Conservation (phyloP, 257 asterid species). For the Schizonepeta tenuifolia region DNA sequence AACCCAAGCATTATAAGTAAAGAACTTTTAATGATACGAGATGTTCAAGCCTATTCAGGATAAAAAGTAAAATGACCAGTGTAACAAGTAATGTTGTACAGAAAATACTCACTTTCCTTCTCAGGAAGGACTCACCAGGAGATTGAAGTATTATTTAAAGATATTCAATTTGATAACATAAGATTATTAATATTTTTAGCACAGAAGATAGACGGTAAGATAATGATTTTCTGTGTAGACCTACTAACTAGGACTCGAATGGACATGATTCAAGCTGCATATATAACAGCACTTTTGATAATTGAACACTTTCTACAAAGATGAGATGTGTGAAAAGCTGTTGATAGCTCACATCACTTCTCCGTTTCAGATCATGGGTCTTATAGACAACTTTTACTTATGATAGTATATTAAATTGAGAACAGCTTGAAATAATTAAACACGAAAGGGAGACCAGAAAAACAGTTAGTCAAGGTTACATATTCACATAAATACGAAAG, state of each 20-base stretch:
- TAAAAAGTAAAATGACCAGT: background rate
- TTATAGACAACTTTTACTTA: background rate
- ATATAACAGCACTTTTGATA: background rate
- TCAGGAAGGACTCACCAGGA: background rate
- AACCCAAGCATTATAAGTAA: background rate
- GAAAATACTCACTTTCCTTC: background rate
- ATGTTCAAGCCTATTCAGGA: too few species aligned
- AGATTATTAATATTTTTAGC: background rate
- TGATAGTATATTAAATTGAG: background rate
- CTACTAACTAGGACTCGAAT: background rate
- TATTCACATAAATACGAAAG: too few species aligned
- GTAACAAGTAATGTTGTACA: background rate
- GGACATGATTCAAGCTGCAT: background rate
- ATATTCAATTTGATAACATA: background rate
- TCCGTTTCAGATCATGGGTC: background rate
- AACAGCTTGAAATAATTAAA: background rate
- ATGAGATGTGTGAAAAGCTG: background rate
- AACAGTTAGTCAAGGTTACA: background rate
- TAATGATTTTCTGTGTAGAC: background rate
- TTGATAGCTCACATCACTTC: background rate
- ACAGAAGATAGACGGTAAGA: background rate
- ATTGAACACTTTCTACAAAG: background rate
- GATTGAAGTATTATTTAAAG: background rate
- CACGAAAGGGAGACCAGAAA: background rate
- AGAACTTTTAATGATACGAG: background rate